Evolutionary conservation across 352 stramenopile genomes (phyloP).

Genomic region (Phytopythium kandeliae): DNA sequence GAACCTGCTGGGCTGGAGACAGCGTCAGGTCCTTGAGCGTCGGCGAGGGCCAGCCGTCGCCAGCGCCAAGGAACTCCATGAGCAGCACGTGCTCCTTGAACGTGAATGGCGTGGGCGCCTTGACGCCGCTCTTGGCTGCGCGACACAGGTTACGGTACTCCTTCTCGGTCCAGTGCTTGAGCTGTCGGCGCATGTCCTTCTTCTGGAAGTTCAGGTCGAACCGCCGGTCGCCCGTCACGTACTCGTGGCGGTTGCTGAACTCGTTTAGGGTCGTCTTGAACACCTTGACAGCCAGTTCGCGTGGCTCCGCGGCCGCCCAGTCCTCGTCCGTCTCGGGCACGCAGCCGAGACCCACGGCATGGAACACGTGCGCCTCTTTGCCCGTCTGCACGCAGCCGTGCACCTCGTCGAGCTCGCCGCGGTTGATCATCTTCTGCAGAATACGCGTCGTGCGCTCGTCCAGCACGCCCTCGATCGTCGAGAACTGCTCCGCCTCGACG

Average conservation of each 20-base stretch:
- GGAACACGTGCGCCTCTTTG: slow-evolving; percentile 83
- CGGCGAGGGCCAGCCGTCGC: slow-evolving; percentile 49
- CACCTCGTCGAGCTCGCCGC: slow-evolving; percentile 60
- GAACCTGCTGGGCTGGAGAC: slow-evolving; percentile 43
- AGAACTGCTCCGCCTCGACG: slow-evolving; percentile 42
- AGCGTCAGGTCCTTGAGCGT: slow-evolving; percentile 59
- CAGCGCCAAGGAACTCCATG: slow-evolving; percentile 58
- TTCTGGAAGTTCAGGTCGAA: slow-evolving; percentile 75
- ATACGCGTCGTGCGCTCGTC: slow-evolving; percentile 67
- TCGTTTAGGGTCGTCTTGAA: slow-evolving; percentile 83
- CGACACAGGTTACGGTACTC: slow-evolving; percentile 63
- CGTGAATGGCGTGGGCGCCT: slow-evolving; percentile 29
- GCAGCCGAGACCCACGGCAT: slow-evolving; percentile 50
- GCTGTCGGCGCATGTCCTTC: slow-evolving; percentile 55
- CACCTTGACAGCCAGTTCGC: slow-evolving; percentile 64
- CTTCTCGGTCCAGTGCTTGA: slow-evolving; percentile 76
- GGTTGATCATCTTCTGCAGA: slow-evolving; percentile 72
- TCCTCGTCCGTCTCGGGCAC: slow-evolving; percentile 16
- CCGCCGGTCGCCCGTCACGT: slow-evolving; percentile 76
- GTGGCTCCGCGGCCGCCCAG: slow-evolving; percentile 15
- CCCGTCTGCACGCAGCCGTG: slow-evolving; percentile 72
- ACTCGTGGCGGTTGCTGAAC: slow-evolving; percentile 78
- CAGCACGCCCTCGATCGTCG: slow-evolving; percentile 71
- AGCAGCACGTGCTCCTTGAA: slow-evolving; percentile 69
- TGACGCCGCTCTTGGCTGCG: slow-evolving; percentile 38